A percentile compares a stretch with the other conserved stretches of the same genome.
Evolutionary conservation across 2,329 filamentous ascomycete species (phyloP).

Genomic region (Scorias spongiosa): DNA sequence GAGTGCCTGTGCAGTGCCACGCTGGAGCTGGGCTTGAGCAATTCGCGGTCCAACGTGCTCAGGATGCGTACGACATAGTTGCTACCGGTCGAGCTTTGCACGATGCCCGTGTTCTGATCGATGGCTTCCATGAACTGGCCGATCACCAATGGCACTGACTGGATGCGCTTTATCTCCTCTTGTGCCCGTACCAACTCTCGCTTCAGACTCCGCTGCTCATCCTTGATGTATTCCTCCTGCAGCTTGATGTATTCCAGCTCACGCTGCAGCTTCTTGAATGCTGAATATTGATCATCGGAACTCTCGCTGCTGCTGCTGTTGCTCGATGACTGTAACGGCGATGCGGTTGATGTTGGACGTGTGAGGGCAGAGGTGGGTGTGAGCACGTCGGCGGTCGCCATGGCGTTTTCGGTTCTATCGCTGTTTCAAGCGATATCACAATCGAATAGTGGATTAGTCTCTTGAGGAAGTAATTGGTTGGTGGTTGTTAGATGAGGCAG

Average conservation of each 20-base stretch:
- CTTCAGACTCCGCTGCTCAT: constrained; percentile 97
- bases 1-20: constrained; percentile 96
- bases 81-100: constrained; percentile 93
- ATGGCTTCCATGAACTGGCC: constrained; percentile 99
- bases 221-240: constrained; percentile 99
- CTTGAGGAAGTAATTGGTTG: too few species aligned
- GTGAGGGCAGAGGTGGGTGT: constrained; percentile 63
- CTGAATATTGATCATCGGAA: constrained; percentile 82
- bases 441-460: too few species aligned
- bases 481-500: too few species aligned
- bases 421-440: neutral
- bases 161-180: constrained; percentile 98
- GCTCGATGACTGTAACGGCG: constrained; percentile 78
- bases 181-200: constrained; percentile 92
- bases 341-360: constrained; percentile 63
- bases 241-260: constrained; percentile 95
- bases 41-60: constrained; percentile 93
- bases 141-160: constrained; percentile 94
- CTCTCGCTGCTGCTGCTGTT: constrained; percentile 61
- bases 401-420: constrained; percentile 24
- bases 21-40: constrained; percentile 93
- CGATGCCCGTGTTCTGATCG: constrained; percentile 97
- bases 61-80: constrained; percentile 99
- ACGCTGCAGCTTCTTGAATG: constrained; percentile 88
- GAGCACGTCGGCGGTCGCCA: constrained; percentile 82